Conservation (phyloP, 2,329 filamentous ascomycete genomes). For the Phyllosticta capitalensis region DNA sequence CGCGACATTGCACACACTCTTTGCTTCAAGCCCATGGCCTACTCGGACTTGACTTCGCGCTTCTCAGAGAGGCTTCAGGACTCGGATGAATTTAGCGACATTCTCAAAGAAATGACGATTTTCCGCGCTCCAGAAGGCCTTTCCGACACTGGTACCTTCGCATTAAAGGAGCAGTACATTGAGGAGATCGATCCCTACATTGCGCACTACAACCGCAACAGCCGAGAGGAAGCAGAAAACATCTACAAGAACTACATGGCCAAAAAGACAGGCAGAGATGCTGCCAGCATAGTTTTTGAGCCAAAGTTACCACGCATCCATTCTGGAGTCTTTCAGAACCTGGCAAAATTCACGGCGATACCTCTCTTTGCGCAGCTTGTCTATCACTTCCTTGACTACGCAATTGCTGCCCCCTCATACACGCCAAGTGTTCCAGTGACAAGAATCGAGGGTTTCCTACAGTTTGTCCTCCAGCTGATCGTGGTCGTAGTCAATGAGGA, state of each 20-base stretch:
- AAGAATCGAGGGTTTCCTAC: constrained; percentile 80
- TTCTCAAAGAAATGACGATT: constrained; percentile 77
- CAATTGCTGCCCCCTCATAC: constrained; percentile 56
- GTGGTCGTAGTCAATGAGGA: constrained; percentile 84
- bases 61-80: constrained; percentile 85
- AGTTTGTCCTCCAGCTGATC: constrained; percentile 80
- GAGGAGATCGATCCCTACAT: constrained; percentile 92
- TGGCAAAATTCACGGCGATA: constrained; percentile 73
- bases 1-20: constrained; percentile 88
- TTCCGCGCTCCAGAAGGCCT: constrained; percentile 88
- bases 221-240: constrained; percentile 87
- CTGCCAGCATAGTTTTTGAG: constrained; percentile 83
- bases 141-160: constrained; percentile 87
- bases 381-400: constrained; percentile 78
- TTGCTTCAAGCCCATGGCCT: constrained; percentile 92
- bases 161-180: constrained; percentile 76
- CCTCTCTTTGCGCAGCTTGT: constrained; percentile 83
- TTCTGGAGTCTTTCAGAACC: constrained; percentile 64
- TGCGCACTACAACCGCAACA: constrained; percentile 92
- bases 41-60: constrained; percentile 79
- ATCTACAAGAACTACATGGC: constrained; percentile 82
- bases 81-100: constrained; percentile 73
- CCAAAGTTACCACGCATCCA: constrained; percentile 69
- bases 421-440: constrained; percentile 71
- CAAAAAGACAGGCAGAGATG: constrained; percentile 71